Evolutionary conservation across 352 stramenopile genomes (phyloP), one percentile per base, ranked within the genome.

Genomic region (Peronosclerospora sorghi): DNA sequence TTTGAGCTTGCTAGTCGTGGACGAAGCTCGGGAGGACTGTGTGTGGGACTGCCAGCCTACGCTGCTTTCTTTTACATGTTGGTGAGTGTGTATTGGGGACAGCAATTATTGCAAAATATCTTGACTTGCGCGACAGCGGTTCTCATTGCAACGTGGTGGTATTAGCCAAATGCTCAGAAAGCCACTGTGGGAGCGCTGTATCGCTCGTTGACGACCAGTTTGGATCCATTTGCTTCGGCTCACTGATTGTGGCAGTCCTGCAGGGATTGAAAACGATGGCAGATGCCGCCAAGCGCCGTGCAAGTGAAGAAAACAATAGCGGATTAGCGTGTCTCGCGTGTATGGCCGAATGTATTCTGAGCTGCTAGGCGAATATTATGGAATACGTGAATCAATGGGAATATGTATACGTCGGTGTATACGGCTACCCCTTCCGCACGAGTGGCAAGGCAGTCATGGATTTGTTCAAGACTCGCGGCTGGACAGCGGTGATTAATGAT

Each of bases 161-260:
- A 89, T 61, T 69, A 87, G 51, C 62, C 73, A 5, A 48, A 74
- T 41, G 40, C 62, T 4, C 58, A 76, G 49, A 71, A 64, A 24
- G 74, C 66, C 10, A 84, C 76, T 4, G 45, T 73, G 13, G 71
- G 74, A 39, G 71, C 79, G 37, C 62, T 89, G 14, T 87, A 89
- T 52, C 74, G 79, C 32, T 87, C 79, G 30, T 30, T 92, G 37
- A 89, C 76, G 39, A 82, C 76, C 45, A 80, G 66, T 85, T 88
- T 35, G 76, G 76, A 6, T 85, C 71, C 13, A 88, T 88, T 51
- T 86, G 73, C 59, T 85, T 88, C 41, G 83, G 83, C 1, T 94
- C 81, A 10, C 52, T 95, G 14, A 79, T 95, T 45, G 83, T 95
- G 27, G 83, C 85, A 5, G 62, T 95, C 7, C 63, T 96, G n/a